Evolutionary conservation across 768 basidiomycete genomes (phyloP), one percentile per base, ranked within the genome.

Genomic region (Hebeloma cylindrosporum): DNA sequence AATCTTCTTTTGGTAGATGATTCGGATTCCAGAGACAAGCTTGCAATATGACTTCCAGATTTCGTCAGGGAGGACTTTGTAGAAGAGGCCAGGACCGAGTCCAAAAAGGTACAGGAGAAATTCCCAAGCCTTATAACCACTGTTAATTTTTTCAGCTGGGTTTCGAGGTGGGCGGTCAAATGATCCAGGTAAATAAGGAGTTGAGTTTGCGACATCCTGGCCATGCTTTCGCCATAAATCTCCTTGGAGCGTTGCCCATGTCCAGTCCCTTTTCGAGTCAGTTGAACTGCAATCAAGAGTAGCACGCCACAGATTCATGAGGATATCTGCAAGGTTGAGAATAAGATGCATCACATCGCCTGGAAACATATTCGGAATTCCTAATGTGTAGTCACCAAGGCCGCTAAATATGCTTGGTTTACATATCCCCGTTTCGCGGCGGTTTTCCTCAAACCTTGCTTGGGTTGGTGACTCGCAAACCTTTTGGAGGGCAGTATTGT

Each of bases 301-400:
- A 37, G 59, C 61, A 52, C 64, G 51, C 73, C 69, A 54, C 45
- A 70, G 25, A 17, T 38, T 5, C 36, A 76, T 3, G 28, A 75
- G 31, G 1, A 75, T 58, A 14, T 74, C 70, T 4, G 66, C 63
- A 37, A 75, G 60, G 17, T 63, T 64, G 36, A 71, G 47, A 3
- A 58, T 14, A 0, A 70, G 56, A 47, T 75, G 71, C 73, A 78
- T 78, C 0, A 64, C n/a, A 45, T 78, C 73, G 1, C 63, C 57
- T 0, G 58, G 47, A 51, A 74, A 75, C 18, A 59, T 61, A 0
- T 35, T 21, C 0, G 72, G 73, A 3, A 72, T 40, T 0, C 57
- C 54, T 7, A 73, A 59, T 0, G 40, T 59, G 3, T 20, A 37
- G 0, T 30, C 17, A 0, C 35, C 35, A 7, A 78, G 53, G 1